Evolutionary conservation across 768 basidiomycete genomes (phyloP), one percentile per base, ranked within the genome.

Genomic region (Naematelia aurantialba): DNA sequence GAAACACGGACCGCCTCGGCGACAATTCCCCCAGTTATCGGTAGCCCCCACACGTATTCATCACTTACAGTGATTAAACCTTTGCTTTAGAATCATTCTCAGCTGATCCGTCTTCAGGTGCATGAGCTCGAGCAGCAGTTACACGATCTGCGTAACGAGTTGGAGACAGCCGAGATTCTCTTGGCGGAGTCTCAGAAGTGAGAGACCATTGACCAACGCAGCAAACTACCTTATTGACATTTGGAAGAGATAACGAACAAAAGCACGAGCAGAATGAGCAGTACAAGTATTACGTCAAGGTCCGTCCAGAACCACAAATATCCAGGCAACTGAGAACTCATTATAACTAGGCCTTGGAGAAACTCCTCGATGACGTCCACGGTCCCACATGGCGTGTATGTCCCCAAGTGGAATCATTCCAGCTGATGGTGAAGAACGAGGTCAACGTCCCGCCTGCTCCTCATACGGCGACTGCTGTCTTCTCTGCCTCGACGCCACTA

Each of bases 211-310:
- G 4, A n/a, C 8, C 11, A 30, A 12, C 5, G 19, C 48, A 14
- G 48, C 29, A 17, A 13, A 3, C 14, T n/a, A 55, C 17, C 31
- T 42, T 34, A 10, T 19, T 19, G 29, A 34, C 17, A 14, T 25
- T 21, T 42, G 2, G 12, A 29, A 68, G 66, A 29, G 66, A 62
- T 29, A 68, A 68, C 47, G 62, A 64, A 42, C 27, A 59, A n/a
- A 64, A 68, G 26, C 61, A 65, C 29, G 45, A 49, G 4, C 31
- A 47, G 24, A 34, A 46, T 4, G 66, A 68, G 45, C 26, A 52
- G 29, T 54, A 60, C 46, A 64, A 60, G 48, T 42, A n/a, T 2
- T 68, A 68, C 30, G 56, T 56, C 50, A 68, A 62, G 47, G 66
- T 62, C 30, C 19, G 5, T 22, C 12, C 10, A 12, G 10, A 26